Evolutionary conservation across 495 filamentous ascomycete genomes (phyloP).

Genomic region (Amphirosellinia nigrospora): DNA sequence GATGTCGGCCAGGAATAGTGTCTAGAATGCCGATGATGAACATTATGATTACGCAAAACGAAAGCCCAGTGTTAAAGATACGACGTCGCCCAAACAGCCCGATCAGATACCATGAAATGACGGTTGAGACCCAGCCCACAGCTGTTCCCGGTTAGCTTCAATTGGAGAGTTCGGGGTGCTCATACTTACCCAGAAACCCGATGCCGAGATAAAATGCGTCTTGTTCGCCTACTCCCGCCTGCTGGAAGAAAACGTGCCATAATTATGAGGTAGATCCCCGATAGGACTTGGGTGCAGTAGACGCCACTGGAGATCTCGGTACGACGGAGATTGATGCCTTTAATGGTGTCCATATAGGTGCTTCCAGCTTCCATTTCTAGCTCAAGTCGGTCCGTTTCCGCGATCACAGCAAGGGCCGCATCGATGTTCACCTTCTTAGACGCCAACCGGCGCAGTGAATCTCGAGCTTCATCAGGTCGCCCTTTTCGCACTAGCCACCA

Average conservation of each 20-base stretch:
- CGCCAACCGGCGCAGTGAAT: constrained; percentile 51
- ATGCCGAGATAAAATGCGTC: constrained; percentile 59
- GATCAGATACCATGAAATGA: constrained; percentile 61
- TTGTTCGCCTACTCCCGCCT: constrained; percentile 60
- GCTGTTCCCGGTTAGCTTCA: constrained; percentile 33
- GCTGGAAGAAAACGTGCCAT: constrained; percentile 68
- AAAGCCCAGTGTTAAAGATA: constrained; percentile 60
- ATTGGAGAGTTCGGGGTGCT: neutral
- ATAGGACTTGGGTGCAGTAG: constrained; percentile 57
- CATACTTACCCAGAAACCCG: constrained; percentile 48
- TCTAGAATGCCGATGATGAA: constrained; percentile 67
- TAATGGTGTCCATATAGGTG: constrained; percentile 62
- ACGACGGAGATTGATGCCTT: constrained; percentile 58
- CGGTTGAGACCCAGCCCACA: constrained; percentile 54
- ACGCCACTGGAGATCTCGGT: constrained; percentile 62
- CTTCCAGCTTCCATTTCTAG: constrained; percentile 61
- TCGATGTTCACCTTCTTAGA: constrained; percentile 46
- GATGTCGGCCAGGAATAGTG: constrained; percentile 52
- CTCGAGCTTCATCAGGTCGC: constrained; percentile 53
- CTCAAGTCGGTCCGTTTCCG: constrained; percentile 67
- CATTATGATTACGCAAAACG: constrained; percentile 53
- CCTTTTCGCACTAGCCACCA: constrained; percentile 69
- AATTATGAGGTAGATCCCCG: constrained; percentile 62
- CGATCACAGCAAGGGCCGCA: constrained; percentile 61
- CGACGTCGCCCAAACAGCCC: constrained; percentile 59